Conservation (phyloP, 2,329 filamentous ascomycete species). For the Fusarium equiseti region DNA sequence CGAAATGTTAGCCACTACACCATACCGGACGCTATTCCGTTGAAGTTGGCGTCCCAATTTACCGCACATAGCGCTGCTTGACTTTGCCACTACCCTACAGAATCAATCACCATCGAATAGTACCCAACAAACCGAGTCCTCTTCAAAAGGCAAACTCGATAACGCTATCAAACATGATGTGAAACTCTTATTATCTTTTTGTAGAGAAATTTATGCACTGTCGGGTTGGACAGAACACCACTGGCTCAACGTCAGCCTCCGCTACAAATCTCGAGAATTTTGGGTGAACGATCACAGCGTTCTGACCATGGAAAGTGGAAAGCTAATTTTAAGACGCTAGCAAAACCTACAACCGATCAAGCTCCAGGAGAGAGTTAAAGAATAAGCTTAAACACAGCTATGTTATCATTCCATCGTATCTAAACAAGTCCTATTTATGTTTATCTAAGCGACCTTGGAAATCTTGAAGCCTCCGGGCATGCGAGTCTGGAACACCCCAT, state of each 20-base stretch:
- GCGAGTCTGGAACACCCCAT: slow-evolving; percentile 3
- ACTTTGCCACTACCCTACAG: not conserved
- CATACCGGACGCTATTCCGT: slow-evolving; percentile 47
- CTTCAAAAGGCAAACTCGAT: not conserved
- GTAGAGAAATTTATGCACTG: too few relatives aligned
- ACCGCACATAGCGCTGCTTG: rapidly evolving
- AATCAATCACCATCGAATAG: not conserved
- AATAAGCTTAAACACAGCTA: too few relatives aligned
- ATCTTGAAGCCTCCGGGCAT: slow-evolving; percentile 18
- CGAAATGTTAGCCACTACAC: slow-evolving; percentile 53
- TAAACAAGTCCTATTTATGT: too few relatives aligned
- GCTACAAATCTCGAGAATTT: rapidly evolving
- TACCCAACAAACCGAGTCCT: not conserved
- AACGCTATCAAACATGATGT: not conserved
- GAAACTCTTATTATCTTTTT: not conserved
- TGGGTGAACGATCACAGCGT: too few relatives aligned
- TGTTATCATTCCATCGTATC: not conserved
- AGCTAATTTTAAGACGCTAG: too few relatives aligned
- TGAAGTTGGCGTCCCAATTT: not conserved
- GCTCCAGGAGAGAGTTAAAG: not conserved
- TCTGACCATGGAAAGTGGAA: too few relatives aligned
- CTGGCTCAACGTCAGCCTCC: too few relatives aligned
- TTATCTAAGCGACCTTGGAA: not conserved
- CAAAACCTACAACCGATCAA: too few relatives aligned
- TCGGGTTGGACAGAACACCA: too few relatives aligned